Percentiles rank a stretch among this genome's conserved stretches.
phyloP scores from a whole-genome alignment of 2,329 filamentous ascomycete genomes.

The Arthrocladium fulminans region DNA sequence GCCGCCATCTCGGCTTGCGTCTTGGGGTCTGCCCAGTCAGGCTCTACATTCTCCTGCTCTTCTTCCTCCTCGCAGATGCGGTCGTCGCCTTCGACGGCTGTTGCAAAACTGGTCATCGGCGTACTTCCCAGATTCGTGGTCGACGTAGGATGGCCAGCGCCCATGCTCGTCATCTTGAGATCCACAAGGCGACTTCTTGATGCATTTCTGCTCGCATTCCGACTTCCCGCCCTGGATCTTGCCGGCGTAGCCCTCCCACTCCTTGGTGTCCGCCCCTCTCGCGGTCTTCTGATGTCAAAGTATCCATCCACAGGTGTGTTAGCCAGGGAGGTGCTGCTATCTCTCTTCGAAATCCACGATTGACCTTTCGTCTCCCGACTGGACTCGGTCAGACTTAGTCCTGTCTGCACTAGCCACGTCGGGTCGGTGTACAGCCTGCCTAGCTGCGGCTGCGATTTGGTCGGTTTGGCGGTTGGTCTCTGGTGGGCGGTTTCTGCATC shows the following conservation, averaged over 20 bases:
- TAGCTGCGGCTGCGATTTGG: constrained; percentile 2
- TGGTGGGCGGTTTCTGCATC: neutral
- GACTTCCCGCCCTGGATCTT: constrained; percentile 23
- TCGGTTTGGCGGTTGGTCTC: neutral
- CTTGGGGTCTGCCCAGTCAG: constrained; percentile 21
- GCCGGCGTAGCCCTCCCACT: constrained; percentile 19
- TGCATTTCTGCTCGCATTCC: constrained; percentile 6
- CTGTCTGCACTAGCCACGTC: constrained; percentile 50
- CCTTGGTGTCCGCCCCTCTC: constrained; percentile 14
- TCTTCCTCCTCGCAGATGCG: constrained; percentile 24
- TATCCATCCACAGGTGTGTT: constrained; percentile 23
- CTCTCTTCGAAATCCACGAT: constrained; percentile 49
- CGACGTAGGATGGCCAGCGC: neutral
- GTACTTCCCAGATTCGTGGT: neutral
- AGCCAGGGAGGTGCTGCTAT: constrained; percentile 46
- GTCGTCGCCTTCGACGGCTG: neutral
- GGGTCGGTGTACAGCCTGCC: constrained; percentile 10
- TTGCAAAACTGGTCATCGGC: neutral
- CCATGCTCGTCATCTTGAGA: neutral
- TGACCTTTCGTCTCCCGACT: constrained; percentile 55
- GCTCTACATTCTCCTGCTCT: constrained; percentile 20
- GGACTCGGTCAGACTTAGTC: constrained; percentile 47
- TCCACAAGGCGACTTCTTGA: neutral
- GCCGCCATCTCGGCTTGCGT: constrained; percentile 23
- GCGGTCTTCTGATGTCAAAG: constrained; percentile 23